phyloP scores from a whole-genome alignment of 2,329 filamentous ascomycete genomes.

The Aspergillus hortae region DNA sequence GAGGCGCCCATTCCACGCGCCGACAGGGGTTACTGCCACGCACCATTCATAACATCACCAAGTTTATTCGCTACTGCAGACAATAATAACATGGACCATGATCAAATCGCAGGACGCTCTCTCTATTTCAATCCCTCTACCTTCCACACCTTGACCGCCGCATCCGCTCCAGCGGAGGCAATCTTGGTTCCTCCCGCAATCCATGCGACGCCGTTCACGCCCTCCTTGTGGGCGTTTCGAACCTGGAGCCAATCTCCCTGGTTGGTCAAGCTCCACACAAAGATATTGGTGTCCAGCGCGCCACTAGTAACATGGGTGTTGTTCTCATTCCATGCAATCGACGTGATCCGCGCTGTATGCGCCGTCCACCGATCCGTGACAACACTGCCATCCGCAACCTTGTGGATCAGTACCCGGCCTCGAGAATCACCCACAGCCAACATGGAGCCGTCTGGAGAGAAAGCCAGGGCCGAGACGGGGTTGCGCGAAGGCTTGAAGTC shows the following conservation, averaged over 20 bases:
- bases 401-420: constrained; percentile 85
- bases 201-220: constrained; percentile 86
- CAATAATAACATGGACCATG: not conserved
- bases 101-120: not conserved
- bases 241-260: constrained; percentile 82
- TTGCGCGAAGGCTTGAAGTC: constrained; percentile 67
- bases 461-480: constrained; percentile 74
- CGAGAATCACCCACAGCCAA: constrained; percentile 79
- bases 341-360: constrained; percentile 65
- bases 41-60: not conserved
- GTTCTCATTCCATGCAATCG: constrained; percentile 71
- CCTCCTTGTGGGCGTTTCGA: constrained; percentile 90
- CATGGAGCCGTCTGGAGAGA: constrained; percentile 71
- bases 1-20: not conserved
- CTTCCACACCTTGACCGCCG: constrained; percentile 84
- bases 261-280: constrained; percentile 81
- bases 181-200: constrained; percentile 63
- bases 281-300: constrained; percentile 84
- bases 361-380: constrained; percentile 77
- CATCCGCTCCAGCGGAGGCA: constrained; percentile 80
- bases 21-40: not conserved
- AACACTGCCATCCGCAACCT: constrained; percentile 62
- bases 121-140: constrained; percentile 51
- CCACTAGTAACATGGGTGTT: constrained; percentile 80
- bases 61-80: not conserved